These are phyloP conservation scores for Amanita muscaria DNA, from an alignment of 768 basidiomycete species.

Conservation along the genomic window DNA sequence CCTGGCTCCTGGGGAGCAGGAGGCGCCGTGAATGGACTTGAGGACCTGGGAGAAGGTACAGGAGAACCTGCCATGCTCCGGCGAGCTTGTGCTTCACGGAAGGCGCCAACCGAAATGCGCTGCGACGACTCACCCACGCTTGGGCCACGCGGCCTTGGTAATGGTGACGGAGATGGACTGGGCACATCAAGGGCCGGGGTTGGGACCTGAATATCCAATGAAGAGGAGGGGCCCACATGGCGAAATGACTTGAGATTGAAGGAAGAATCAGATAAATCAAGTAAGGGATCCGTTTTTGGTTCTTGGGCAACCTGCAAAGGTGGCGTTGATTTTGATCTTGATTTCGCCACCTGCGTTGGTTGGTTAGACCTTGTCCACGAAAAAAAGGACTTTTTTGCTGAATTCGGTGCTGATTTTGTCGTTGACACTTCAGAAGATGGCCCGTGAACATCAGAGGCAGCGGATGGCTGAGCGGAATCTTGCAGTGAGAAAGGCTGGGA, in stretches of 20 bases:
- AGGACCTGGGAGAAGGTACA: slow-evolving; percentile 38
- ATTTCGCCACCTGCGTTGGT: background rate
- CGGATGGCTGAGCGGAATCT: slow-evolving; percentile 17
- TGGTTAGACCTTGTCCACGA: slow-evolving; percentile 28
- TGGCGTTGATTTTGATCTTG: slow-evolving; percentile 2
- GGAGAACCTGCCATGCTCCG: slow-evolving; percentile 57
- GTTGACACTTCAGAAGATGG: background rate
- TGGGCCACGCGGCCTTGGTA: slow-evolving; percentile 48
- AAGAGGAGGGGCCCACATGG: slow-evolving; percentile 38
- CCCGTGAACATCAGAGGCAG: slow-evolving; percentile 23
- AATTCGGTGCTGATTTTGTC: slow-evolving; percentile 13
- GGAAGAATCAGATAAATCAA: slow-evolving; percentile 24
- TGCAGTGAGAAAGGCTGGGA: slow-evolving; percentile 23
- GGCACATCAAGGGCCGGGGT: slow-evolving; percentile 28
- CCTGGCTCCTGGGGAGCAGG: slow-evolving; percentile 14
- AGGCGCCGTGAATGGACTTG: slow-evolving; percentile 22
- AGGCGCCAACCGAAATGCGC: slow-evolving; percentile 74
- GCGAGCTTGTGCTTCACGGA: slow-evolving; percentile 68
- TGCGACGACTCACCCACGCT: slow-evolving; percentile 59
- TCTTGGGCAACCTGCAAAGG: background rate
- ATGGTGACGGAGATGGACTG: slow-evolving; percentile 41
- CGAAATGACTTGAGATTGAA: slow-evolving; percentile 74
- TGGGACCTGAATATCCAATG: slow-evolving; percentile 16
- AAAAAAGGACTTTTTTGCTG: slow-evolving; percentile 23
- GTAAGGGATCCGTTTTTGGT: slow-evolving; percentile 3